Conservation (phyloP, 1,284 basidiomycete genomes). For the Lentinus polychrous region DNA sequence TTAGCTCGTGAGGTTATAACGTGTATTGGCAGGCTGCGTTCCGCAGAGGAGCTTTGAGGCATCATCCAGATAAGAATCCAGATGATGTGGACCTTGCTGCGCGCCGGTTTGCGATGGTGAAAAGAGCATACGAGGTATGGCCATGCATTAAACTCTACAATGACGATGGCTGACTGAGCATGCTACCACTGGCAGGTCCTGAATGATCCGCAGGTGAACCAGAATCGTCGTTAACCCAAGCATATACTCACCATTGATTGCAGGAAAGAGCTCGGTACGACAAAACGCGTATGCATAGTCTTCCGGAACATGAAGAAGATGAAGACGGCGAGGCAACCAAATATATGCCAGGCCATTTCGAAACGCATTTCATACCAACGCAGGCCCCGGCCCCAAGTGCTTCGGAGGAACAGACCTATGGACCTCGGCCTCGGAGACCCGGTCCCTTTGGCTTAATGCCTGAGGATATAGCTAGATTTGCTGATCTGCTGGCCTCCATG, state of each 20-base stretch:
- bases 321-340: background rate
- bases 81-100: slow-evolving; percentile 75
- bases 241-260: background rate
- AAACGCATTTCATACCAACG: background rate
- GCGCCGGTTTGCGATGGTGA: slow-evolving; percentile 75
- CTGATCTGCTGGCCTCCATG: background rate
- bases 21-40: slow-evolving; percentile 52
- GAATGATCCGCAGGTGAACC: slow-evolving; percentile 72
- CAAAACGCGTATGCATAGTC: background rate
- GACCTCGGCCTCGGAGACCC: background rate
- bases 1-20: slow-evolving; percentile 2
- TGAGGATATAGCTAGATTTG: background rate
- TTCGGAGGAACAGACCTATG: background rate
- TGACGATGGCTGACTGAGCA: background rate
- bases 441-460: background rate
- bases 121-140: slow-evolving; percentile 82
- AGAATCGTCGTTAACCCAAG: background rate
- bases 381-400: background rate
- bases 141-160: background rate
- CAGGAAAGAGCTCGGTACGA: background rate
- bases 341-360: background rate
- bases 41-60: slow-evolving; percentile 64
- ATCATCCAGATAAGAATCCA: slow-evolving; percentile 81
- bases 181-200: slow-evolving; percentile 59
- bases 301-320: background rate